Evolutionary conservation across 2,329 filamentous ascomycete species (phyloP).

Genomic region (Cladosporium sphaerospermum): DNA sequence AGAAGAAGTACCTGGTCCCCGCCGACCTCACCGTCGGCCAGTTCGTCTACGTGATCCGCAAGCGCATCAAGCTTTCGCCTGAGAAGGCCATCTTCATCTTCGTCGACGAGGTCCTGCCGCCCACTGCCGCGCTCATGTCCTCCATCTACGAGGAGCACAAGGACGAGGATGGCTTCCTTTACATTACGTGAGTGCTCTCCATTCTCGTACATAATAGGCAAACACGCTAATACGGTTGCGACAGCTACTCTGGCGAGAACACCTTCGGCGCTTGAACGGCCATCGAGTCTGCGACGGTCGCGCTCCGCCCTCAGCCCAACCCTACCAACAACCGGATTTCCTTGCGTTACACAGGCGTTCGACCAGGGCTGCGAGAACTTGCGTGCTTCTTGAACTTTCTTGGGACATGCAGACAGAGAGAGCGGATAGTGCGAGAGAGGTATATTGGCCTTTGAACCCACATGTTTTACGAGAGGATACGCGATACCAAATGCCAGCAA

Average conservation of each 20-base stretch:
- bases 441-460: constrained; percentile 4
- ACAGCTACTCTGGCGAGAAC: constrained; percentile 93
- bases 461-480: constrained; percentile 7
- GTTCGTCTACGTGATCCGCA: constrained; percentile 99
- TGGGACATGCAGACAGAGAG: neutral
- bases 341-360: constrained; percentile 11
- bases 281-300: neutral
- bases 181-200: constrained; percentile 69
- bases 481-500: constrained; percentile 8
- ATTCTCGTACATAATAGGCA: constrained; percentile 15
- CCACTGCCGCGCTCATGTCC: constrained; percentile 96
- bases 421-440: neutral
- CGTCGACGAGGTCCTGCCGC: constrained; percentile 94
- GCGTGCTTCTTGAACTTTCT: constrained; percentile 5
- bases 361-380: constrained; percentile 1
- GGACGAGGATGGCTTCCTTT: constrained; percentile 79
- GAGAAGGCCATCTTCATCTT: constrained; percentile 99
- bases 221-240: constrained; percentile 17
- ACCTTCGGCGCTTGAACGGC: constrained; percentile 63
- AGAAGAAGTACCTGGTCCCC: constrained; percentile 99
- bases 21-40: constrained; percentile 97
- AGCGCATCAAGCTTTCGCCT: constrained; percentile 98
- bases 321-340: constrained; percentile 3
- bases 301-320: neutral
- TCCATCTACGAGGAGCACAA: constrained; percentile 99